A percentile compares a stretch with the other conserved stretches of the same genome.
Conservation (phyloP, 2,329 filamentous ascomycete species). For the Colletotrichum melonis region DNA sequence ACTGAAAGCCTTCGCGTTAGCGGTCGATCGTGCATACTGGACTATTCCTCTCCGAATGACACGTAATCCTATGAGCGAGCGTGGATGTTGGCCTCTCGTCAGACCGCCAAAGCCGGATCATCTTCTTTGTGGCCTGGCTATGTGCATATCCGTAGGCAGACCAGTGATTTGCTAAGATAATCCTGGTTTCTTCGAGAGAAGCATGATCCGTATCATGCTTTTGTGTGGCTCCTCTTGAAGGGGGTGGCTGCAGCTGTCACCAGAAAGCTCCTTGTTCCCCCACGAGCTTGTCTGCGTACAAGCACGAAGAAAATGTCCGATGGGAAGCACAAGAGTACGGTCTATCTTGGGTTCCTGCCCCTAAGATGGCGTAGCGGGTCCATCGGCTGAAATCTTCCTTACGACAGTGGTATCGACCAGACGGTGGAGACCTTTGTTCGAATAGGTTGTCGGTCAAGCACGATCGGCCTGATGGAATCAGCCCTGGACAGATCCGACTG, state of each 20-base stretch:
- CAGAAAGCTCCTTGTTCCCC: slow-evolving; percentile 48
- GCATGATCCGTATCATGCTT: slow-evolving; percentile 38
- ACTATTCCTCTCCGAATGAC: neutral
- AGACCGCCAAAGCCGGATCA: slow-evolving; percentile 37
- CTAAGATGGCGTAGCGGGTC: neutral
- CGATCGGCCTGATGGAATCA: slow-evolving; percentile 7
- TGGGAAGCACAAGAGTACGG: slow-evolving; percentile 26
- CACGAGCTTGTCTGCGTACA: slow-evolving; percentile 52
- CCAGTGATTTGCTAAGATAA: slow-evolving; percentile 41
- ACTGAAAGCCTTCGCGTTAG: neutral
- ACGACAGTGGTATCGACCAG: neutral
- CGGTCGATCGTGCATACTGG: neutral
- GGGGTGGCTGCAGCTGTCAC: slow-evolving; percentile 54
- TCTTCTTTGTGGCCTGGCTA: slow-evolving; percentile 44
- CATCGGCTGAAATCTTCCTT: neutral
- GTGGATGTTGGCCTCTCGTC: slow-evolving; percentile 15
- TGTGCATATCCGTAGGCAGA: slow-evolving; percentile 47
- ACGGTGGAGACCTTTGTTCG: neutral
- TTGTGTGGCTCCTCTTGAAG: slow-evolving; percentile 44
- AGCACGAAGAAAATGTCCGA: slow-evolving; percentile 44
- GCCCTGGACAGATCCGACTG: neutral
- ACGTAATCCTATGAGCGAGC: slow-evolving; percentile 7
- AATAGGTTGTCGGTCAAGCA: neutral
- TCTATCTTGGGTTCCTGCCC: slow-evolving; percentile 6
- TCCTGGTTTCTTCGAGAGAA: slow-evolving; percentile 55